Base-by-base conservation (phyloP, 129 eudicot species). In the Heracleum sosnowskyi region DNA sequence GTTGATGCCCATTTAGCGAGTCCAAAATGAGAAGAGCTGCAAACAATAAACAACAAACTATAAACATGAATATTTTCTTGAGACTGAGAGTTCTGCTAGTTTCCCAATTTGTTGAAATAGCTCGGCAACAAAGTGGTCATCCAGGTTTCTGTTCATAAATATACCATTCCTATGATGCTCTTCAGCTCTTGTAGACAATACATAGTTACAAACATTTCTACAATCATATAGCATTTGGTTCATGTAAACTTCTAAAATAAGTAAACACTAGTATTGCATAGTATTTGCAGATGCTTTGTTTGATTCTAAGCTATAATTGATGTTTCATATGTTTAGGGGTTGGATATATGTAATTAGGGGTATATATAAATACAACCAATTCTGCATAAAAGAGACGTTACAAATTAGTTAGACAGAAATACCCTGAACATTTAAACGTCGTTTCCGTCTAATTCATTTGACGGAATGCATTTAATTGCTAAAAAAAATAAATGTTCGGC, bases 11-110 rank as follows among this genome's bases (percentile, higher is more conserved):
- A 86, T 84, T 90, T 92, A 70, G 99, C 99, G 11, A 91, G 97
- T 72, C 99, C 99, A 70, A 95, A 95, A 81, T 95, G 97, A 33
- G 99, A 90, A n/a, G 79, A 95, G 99, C 99, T 95, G 90, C 44
- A 79, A 46, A 20, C 11, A 77, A 51, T 29, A 74, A 33, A 53
- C 36, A 29, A 13, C 28, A 57, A 47, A 76, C 35, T 28, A 74
- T 74, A 39, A 44, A 44, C 31, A 73, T 42, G 60, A 44, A 26
- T 12, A 74, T 20, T 41, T 24, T 26, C 10, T 42, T 26, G 15
- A 37, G 0, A 5, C 29, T 46, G 31, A 11, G 26, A 13, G 55
- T 42, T 83, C 75, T 49, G 37, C 72, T 4, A 66, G 39, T 66
- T 31, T 35, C 79, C 57, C 85, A 29, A 36, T 86, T 82, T 9